Conservation (phyloP, 768 basidiomycete genomes). For the Amyloporia xantha region DNA sequence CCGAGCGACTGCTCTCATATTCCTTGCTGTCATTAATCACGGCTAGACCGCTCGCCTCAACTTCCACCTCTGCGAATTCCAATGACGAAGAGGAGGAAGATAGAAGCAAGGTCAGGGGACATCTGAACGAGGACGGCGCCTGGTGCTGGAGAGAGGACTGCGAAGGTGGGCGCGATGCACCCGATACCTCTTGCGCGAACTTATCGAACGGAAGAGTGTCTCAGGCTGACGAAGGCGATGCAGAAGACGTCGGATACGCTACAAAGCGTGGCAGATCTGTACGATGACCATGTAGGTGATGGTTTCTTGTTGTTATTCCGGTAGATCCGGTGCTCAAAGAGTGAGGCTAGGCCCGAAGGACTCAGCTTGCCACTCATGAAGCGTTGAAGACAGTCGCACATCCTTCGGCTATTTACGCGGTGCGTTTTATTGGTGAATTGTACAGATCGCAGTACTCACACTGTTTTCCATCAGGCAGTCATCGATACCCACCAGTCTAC, state of each 20-base stretch:
- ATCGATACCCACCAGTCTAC: conserved; percentile 74
- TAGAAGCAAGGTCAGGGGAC: conserved; percentile 37
- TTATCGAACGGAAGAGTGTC: conserved; percentile 44
- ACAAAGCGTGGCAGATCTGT: conserved; percentile 69
- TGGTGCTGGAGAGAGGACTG: conserved; percentile 88
- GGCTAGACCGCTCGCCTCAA: conserved; percentile 49
- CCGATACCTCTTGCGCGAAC: neutral
- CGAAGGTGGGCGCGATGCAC: conserved; percentile 36
- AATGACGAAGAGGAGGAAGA: conserved; percentile 41
- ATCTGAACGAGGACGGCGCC: conserved; percentile 65
- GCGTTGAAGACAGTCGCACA: conserved; percentile 70
- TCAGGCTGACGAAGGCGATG: conserved; percentile 71
- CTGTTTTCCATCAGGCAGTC: conserved; percentile 39
- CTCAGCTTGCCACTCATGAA: conserved; percentile 71
- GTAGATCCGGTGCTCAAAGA: too few relatives aligned
- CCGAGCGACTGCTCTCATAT: conserved; percentile 67
- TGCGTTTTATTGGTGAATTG: conserved; percentile 20
- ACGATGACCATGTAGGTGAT: conserved; percentile 63
- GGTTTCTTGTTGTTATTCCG: too few relatives aligned
- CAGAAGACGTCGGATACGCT: conserved; percentile 70
- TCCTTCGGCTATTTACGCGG: conserved; percentile 66
- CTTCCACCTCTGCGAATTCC: conserved; percentile 29
- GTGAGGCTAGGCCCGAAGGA: conserved; percentile 58
- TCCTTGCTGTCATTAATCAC: conserved; percentile 72
- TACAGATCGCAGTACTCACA: neutral